A percentile compares a stretch with the other conserved stretches of the same genome.
These are phyloP conservation scores for Neofusicoccum umdonicola DNA, from an alignment of 2,329 filamentous ascomycete genomes.

Conservation along the genomic window DNA sequence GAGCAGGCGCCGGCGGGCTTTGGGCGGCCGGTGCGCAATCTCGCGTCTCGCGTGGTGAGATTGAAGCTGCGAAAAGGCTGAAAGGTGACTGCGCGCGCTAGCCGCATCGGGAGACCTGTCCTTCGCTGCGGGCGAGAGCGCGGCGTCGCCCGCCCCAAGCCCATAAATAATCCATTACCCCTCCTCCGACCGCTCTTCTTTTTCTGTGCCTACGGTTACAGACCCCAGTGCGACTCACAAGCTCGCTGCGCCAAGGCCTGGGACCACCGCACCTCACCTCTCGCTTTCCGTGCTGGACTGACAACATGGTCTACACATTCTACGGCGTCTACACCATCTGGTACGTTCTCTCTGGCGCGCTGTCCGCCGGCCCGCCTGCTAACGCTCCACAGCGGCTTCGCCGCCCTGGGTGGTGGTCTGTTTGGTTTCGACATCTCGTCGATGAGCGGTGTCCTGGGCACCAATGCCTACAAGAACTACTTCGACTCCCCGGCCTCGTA, in stretches of 20 bases:
- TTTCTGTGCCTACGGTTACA: not conserved
- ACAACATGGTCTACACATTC: constrained; percentile 11
- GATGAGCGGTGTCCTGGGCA: constrained; percentile 54
- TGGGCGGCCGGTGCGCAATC: not conserved
- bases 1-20: not conserved
- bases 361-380: constrained; percentile 29
- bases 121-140: not conserved
- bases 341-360: constrained; percentile 55
- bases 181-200: not conserved
- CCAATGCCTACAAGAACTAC: constrained; percentile 25
- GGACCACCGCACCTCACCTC: not conserved
- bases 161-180: constrained; percentile 12
- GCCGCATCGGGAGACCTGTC: not conserved
- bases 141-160: not conserved
- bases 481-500: constrained; percentile 21
- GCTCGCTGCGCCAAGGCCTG: not conserved
- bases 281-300: not conserved
- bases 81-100: not conserved
- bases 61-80: not conserved
- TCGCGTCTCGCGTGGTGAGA: not conserved
- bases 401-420: constrained; percentile 1
- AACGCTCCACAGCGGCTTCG: not conserved
- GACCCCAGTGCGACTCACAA: not conserved
- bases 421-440: constrained; percentile 59
- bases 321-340: constrained; percentile 56